phyloP scores from a whole-genome alignment of 1,139 yeast species.

The Taphrina wiesneri region DNA sequence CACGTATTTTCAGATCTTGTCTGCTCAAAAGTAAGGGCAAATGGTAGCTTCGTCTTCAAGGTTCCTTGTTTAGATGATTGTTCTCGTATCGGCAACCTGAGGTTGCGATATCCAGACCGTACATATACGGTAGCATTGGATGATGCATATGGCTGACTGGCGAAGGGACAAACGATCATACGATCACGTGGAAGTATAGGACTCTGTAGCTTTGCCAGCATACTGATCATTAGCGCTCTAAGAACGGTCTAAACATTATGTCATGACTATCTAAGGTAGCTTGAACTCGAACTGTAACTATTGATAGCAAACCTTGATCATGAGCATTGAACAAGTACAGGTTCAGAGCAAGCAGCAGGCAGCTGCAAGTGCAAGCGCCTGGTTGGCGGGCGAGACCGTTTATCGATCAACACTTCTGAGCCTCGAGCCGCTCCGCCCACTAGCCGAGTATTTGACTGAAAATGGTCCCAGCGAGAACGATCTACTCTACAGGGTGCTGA shows the following conservation, averaged over 20 bases:
- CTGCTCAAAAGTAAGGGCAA: too few relatives aligned
- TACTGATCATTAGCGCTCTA: too few relatives aligned
- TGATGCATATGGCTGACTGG: too few relatives aligned
- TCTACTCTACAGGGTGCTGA: background rate
- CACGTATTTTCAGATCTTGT: too few relatives aligned
- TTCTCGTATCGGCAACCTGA: background rate
- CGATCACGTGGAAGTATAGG: background rate
- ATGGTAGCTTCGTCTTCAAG: background rate
- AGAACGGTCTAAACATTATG: too few relatives aligned
- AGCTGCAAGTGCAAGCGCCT: background rate
- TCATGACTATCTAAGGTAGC: too few relatives aligned
- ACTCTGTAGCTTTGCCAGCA: background rate
- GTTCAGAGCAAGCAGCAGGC: too few relatives aligned
- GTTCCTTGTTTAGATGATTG: background rate
- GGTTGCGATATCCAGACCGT: background rate
- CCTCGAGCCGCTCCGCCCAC: conserved; percentile 11
- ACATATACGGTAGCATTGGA: too few relatives aligned
- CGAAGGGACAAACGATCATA: too few relatives aligned
- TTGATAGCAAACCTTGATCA: too few relatives aligned
- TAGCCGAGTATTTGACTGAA: conserved; percentile 9
- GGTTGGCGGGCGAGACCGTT: conserved; percentile 10
- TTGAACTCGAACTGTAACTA: too few relatives aligned
- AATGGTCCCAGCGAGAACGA: background rate
- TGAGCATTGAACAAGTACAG: too few relatives aligned
- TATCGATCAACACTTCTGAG: conserved; percentile 12